Conservation (phyloP, 225 moss, liverwort and hornwort species). For the Neckera pumila region DNA sequence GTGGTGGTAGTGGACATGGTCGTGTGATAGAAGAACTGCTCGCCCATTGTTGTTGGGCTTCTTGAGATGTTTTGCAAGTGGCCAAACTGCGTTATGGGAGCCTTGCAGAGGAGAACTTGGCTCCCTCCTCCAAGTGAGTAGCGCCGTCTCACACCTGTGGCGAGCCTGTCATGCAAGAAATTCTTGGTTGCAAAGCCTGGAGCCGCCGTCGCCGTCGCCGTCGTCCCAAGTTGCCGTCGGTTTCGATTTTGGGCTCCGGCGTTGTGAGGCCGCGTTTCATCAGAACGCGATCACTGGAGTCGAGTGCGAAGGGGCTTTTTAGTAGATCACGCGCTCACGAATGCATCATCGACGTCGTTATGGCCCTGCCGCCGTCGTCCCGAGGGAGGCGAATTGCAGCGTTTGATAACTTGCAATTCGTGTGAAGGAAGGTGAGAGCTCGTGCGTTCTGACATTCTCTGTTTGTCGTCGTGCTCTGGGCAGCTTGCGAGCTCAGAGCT, state of each 20-base stretch:
- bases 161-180: slow-evolving; percentile 1
- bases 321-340: background rate
- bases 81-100: background rate
- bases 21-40: background rate
- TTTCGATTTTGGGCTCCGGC: background rate
- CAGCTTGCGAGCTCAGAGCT: background rate
- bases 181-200: background rate
- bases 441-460: background rate
- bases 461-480: background rate
- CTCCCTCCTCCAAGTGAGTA: background rate
- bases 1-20: background rate
- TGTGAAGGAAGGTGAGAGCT: background rate
- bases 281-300: background rate
- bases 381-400: background rate
- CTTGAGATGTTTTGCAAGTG: background rate
- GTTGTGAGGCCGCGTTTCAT: background rate
- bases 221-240: background rate
- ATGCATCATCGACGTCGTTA: background rate
- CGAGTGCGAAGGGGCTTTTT: background rate
- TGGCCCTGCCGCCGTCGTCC: background rate
- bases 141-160: background rate
- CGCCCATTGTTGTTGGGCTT: background rate
- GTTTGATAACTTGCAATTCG: background rate
- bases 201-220: background rate
- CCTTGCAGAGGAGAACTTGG: background rate